These are phyloP conservation scores for Fusarium redolens DNA, from an alignment of 2,329 filamentous ascomycete species.

Conservation along the genomic window DNA sequence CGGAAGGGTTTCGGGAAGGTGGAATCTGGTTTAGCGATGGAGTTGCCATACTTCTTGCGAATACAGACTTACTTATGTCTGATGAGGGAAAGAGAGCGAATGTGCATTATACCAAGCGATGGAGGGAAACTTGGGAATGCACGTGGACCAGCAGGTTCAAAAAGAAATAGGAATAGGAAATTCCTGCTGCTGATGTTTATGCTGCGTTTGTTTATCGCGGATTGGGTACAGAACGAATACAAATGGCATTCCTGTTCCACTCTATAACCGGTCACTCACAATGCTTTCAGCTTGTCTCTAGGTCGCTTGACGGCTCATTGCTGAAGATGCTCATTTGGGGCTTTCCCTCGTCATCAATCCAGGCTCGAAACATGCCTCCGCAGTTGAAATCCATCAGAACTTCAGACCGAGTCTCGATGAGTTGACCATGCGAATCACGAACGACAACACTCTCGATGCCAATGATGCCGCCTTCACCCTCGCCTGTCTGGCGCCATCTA, in stretches of 20 bases:
- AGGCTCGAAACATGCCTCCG: conserved; percentile 88
- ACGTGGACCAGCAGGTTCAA: conserved; percentile 9
- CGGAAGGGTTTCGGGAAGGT: conserved; percentile 26
- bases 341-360: conserved; percentile 71
- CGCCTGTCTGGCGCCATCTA: conserved; percentile 78
- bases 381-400: conserved; percentile 86
- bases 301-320: conserved; percentile 44
- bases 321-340: conserved; percentile 62
- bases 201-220: conserved; percentile 21
- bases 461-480: conserved; percentile 88
- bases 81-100: conserved; percentile 21
- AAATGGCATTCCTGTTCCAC: conserved; percentile 41
- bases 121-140: conserved; percentile 8
- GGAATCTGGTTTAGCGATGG: conserved; percentile 42
- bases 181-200: conserved; percentile 20
- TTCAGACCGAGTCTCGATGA: conserved; percentile 57
- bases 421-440: conserved; percentile 55
- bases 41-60: conserved; percentile 38
- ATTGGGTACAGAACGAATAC: conserved; percentile 40
- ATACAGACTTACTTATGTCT: conserved; percentile 29
- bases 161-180: conserved; percentile 11
- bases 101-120: conserved; percentile 33
- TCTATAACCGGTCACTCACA: neutral
- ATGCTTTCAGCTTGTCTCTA: conserved; percentile 12
- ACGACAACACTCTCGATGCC: conserved; percentile 74